phyloP scores from a whole-genome alignment of 2,329 filamentous ascomycete genomes.

The Nothophoma quercina region DNA sequence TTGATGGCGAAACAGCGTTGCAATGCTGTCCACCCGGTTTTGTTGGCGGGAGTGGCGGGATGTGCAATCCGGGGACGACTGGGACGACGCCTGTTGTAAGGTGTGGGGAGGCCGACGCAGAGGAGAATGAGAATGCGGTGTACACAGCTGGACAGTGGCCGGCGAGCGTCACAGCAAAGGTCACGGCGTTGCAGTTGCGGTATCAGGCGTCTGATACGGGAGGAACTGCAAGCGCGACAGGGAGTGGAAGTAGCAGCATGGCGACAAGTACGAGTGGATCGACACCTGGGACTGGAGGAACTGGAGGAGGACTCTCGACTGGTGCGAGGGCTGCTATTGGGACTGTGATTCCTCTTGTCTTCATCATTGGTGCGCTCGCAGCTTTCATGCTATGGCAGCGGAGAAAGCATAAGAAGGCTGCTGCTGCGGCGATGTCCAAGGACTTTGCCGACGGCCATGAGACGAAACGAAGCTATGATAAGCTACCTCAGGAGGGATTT shows the following conservation, averaged over 20 bases:
- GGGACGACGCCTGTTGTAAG: constrained; percentile 22
- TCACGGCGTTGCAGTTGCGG: constrained; percentile 27
- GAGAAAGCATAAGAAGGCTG: constrained; percentile 18
- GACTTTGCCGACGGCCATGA: constrained; percentile 10
- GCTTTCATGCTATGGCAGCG: constrained; percentile 28
- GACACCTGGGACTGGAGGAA: constrained; percentile 6
- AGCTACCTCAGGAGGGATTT: background rate
- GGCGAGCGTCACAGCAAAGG: constrained; percentile 12
- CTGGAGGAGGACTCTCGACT: constrained; percentile 61
- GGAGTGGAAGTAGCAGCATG: background rate
- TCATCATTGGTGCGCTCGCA: constrained; percentile 59
- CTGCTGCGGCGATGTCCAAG: background rate
- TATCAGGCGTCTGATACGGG: constrained; percentile 23
- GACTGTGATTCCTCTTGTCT: constrained; percentile 87
- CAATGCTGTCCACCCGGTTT: constrained; percentile 35
- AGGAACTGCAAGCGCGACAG: constrained; percentile 3
- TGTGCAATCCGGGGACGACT: constrained; percentile 21
- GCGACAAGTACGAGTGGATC: background rate
- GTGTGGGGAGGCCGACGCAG: constrained; percentile 33
- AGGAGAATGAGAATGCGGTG: constrained; percentile 25
- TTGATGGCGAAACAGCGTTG: constrained; percentile 31
- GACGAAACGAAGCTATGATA: constrained; percentile 9
- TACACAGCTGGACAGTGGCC: constrained; percentile 25
- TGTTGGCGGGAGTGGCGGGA: constrained; percentile 18
- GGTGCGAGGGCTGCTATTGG: constrained; percentile 83